Evolutionary conservation across 106 monocot genomes (phyloP).

Genomic region (Dioscorea dumetorum): DNA sequence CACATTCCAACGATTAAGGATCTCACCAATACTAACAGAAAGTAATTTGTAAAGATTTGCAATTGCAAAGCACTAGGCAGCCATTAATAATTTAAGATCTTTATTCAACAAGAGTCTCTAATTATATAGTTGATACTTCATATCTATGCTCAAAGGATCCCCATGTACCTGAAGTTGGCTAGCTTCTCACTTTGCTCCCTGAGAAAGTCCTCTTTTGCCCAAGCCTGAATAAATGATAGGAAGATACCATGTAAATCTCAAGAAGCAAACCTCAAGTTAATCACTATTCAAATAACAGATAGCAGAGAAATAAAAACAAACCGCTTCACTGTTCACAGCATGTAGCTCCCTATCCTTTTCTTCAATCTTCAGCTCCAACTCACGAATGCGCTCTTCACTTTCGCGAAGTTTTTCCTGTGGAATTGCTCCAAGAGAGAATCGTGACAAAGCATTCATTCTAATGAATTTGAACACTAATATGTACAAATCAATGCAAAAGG

Average conservation of each 20-base stretch:
- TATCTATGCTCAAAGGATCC: neutral
- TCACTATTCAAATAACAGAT: neutral
- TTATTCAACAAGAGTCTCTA: no score
- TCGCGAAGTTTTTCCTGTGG: constrained; percentile 84
- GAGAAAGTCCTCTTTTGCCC: constrained; percentile 85
- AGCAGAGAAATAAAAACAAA: constrained; percentile 28
- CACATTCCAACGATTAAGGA: no score
- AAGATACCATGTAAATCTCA: neutral
- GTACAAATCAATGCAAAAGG: no score
- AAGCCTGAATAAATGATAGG: constrained; percentile 39
- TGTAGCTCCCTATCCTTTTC: constrained; percentile 78
- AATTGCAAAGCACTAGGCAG: no score
- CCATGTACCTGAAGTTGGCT: constrained; percentile 56
- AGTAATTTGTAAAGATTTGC: no score
- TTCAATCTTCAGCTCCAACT: constrained; percentile 64
- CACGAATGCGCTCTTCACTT: constrained; percentile 58
- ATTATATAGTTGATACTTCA: neutral
- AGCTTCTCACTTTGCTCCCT: constrained; percentile 75
- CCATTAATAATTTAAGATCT: no score
- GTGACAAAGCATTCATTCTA: no score
- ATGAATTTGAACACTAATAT: no score
- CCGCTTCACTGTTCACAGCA: constrained; percentile 79
- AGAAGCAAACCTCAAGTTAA: neutral
- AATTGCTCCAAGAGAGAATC: neutral
- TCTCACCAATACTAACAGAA: no score